A percentile compares a stretch with the other conserved stretches of the same genome.
phyloP scores from a whole-genome alignment of 176 grass and related monocot species.

The Neostapfia colusana region DNA sequence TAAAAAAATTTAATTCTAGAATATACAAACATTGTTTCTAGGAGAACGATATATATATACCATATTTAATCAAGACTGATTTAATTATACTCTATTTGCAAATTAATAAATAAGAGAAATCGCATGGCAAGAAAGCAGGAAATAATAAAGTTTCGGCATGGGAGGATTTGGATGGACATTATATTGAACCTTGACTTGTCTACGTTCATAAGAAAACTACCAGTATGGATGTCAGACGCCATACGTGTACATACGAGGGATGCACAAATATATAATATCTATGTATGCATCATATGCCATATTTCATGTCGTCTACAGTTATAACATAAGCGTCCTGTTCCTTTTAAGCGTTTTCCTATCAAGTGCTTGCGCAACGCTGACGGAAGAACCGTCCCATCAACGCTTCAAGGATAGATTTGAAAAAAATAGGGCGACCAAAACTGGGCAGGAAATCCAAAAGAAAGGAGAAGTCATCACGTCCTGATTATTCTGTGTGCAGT shows the following conservation, averaged over 20 bases:
- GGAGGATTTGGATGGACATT: slow-evolving; percentile 38
- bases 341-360: slow-evolving; percentile 43
- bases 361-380: slow-evolving; percentile 39
- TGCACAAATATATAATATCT: slow-evolving; percentile 54
- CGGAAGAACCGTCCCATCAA: slow-evolving; percentile 43
- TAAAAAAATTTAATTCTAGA: no score
- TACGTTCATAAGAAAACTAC: slow-evolving; percentile 30
- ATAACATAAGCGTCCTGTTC: slow-evolving; percentile 39
- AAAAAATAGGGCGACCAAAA: not conserved
- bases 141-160: not conserved
- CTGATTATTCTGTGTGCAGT: slow-evolving; percentile 44
- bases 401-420: slow-evolving; percentile 26
- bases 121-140: not conserved
- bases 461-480: slow-evolving; percentile 34
- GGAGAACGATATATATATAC: not conserved
- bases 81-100: not conserved
- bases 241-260: slow-evolving; percentile 46
- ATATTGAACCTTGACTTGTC: slow-evolving; percentile 44
- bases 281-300: slow-evolving; percentile 31
- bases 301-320: slow-evolving; percentile 63
- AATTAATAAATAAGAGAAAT: not conserved
- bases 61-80: not conserved
- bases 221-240: slow-evolving; percentile 32
- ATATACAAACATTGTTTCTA: not conserved
- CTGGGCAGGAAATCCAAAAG: slow-evolving; percentile 13